A percentile compares a stretch with the other conserved stretches of the same genome.
These are phyloP conservation scores for Kwoniella botswanensis DNA, from an alignment of 768 basidiomycete genomes.

Conservation along the genomic window DNA sequence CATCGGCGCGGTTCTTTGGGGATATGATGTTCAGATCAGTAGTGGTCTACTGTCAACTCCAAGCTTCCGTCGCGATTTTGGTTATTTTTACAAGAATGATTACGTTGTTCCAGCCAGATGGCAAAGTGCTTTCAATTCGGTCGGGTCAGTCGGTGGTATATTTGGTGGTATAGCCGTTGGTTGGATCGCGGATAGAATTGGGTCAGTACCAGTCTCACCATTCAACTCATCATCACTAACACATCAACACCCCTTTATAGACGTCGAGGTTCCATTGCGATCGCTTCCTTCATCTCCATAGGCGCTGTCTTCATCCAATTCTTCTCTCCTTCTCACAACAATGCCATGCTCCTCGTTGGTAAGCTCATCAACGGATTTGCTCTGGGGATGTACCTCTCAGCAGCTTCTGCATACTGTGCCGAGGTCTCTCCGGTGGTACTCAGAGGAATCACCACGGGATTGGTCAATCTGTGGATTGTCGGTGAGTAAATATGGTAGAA, in stretches of 20 bases:
- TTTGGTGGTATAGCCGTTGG: constrained; percentile 22
- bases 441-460: constrained; percentile 25
- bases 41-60: constrained; percentile 29
- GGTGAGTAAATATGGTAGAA: not conserved
- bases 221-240: not conserved
- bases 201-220: constrained; percentile 13
- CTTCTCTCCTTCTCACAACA: constrained; percentile 28
- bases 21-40: constrained; percentile 31
- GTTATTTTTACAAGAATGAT: constrained; percentile 15
- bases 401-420: constrained; percentile 20
- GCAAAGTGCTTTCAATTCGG: constrained; percentile 32
- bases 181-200: constrained; percentile 24
- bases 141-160: constrained; percentile 25
- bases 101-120: constrained; percentile 26
- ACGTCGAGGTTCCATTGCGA: constrained; percentile 24
- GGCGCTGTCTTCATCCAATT: constrained; percentile 31
- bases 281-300: constrained; percentile 24
- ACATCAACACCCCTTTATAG: constrained; percentile 1
- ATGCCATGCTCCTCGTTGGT: constrained; percentile 25
- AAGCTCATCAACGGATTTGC: constrained; percentile 28
- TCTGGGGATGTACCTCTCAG: constrained; percentile 23
- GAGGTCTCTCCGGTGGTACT: constrained; percentile 26
- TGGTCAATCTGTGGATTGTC: constrained; percentile 23
- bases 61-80: constrained; percentile 29
- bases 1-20: constrained; percentile 30